Base-by-base conservation (phyloP, 148 eudicot genomes). In the Tetragonia tetragonoides region DNA sequence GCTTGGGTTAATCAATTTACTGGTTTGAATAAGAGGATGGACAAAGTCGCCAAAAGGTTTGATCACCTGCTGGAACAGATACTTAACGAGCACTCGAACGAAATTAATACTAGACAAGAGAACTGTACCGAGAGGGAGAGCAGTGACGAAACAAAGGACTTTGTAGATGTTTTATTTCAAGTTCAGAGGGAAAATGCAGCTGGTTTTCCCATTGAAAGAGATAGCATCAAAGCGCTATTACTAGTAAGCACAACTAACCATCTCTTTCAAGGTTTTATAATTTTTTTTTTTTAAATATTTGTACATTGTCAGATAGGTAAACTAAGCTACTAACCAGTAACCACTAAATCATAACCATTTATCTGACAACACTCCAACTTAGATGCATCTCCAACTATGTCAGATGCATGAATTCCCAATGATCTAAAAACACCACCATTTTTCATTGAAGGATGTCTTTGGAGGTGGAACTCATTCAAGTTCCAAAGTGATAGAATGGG, bases 81-180 rank as follows among this genome's bases (percentile, higher is more conserved):
- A 20, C 60, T 88, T 75, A 37, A 39, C 9, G 84, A 85, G 12
- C 87, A 82, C 53, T 21, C 44, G 72, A 73, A 72, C 20, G 17
- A 60, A 4, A 18, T 10, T 28, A 64, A 23, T 47, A 47, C 5
- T 28, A 47, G 53, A 47, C 69, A n/a, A 42, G 51, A 56, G 7
- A 57, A 64, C 10, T 46, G 9, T 4, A 23, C 24, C 0, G 77
- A 17, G 44, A 38, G 0, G 28, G 59, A 3, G 0, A 28, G 68
- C 0, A 62, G 12, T 49, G 79, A 77, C 14, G 75, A 66, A 4
- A 0, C 16, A 21, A 81, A 86, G 74, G 84, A 85, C 47, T 87
- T 90, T 71, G 75, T 90, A 1, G 91, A 90, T 67, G 82, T 83
- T 74, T 63, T 88, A 72, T 83, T 90, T 20, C 38, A 68, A 54